Evolutionary conservation across 1,284 basidiomycete species (phyloP).

Genomic region (Mycosarcoma maydis): DNA sequence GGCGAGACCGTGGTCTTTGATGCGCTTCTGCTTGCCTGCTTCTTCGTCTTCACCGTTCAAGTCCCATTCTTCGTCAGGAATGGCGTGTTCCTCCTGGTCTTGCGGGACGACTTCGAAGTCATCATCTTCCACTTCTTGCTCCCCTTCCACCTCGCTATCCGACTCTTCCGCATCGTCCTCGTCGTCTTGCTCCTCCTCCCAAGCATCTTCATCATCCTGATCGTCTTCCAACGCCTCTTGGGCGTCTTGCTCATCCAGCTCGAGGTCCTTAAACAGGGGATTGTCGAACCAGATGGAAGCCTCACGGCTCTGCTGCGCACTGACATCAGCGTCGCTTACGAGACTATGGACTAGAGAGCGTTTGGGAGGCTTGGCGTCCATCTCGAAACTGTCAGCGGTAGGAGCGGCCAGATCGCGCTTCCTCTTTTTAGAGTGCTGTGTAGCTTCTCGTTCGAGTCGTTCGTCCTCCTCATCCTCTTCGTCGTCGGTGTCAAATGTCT

Average conservation of each 20-base stretch:
- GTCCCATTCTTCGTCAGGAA: constrained; percentile 83
- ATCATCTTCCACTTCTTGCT: constrained; percentile 66
- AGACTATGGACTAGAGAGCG: constrained; percentile 40
- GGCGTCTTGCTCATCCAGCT: constrained; percentile 70
- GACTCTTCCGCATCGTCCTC: constrained; percentile 58
- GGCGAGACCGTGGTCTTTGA: constrained; percentile 82
- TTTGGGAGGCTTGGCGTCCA: constrained; percentile 40
- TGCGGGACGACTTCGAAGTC: constrained; percentile 62
- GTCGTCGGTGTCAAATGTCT: constrained; percentile 71
- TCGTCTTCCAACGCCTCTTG: constrained; percentile 64
- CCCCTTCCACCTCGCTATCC: constrained; percentile 62
- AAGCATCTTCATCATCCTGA: constrained; percentile 65
- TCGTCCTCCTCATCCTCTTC: constrained; percentile 68
- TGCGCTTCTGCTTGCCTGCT: constrained; percentile 76
- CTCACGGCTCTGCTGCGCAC: constrained; percentile 68
- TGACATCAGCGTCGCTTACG: constrained; percentile 38
- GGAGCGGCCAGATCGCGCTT: constrained; percentile 25
- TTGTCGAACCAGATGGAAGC: constrained; percentile 93
- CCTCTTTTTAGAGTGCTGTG: constrained; percentile 60
- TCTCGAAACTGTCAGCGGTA: constrained; percentile 4
- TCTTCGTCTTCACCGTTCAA: constrained; percentile 79
- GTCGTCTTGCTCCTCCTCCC: constrained; percentile 33
- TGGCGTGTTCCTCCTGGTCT: constrained; percentile 74
- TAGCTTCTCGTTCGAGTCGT: constrained; percentile 53
- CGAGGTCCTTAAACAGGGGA: constrained; percentile 84